Percentiles rank a stretch among this genome's conserved stretches.
Conservation (phyloP, 495 filamentous ascomycete species). For the Penicillium ochrochloron region DNA sequence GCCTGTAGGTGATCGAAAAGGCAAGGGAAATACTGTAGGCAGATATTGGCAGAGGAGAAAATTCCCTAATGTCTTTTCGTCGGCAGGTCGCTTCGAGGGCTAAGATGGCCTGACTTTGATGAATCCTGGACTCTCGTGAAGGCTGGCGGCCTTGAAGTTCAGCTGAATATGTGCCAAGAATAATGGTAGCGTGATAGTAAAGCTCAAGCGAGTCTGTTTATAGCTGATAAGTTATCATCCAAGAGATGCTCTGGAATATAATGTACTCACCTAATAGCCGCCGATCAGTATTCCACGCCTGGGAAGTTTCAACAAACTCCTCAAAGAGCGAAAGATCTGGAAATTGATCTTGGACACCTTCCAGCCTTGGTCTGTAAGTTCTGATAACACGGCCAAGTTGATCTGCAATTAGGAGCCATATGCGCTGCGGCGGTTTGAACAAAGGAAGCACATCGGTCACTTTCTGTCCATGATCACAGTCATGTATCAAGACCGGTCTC, state of each 20-base stretch:
- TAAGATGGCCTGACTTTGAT: neutral
- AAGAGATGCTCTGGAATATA: neutral
- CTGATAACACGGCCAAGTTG: neutral
- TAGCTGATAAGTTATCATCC: neutral
- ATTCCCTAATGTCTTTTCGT: neutral
- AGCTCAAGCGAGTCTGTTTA: neutral
- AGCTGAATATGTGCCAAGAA: neutral
- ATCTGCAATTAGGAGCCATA: neutral
- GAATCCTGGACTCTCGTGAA: neutral
- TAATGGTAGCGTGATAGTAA: neutral
- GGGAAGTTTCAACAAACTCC: neutral
- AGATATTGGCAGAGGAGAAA: neutral
- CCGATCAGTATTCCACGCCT: neutral
- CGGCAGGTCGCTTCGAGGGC: neutral
- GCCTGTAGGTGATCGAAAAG: neutral
- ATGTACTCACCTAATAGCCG: neutral
- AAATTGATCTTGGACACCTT: neutral
- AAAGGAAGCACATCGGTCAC: neutral
- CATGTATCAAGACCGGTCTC: neutral
- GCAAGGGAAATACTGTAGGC: neutral
- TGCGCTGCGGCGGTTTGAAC: neutral
- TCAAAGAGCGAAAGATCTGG: neutral
- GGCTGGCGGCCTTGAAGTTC: neutral
- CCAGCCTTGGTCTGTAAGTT: neutral
- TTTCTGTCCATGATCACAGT: neutral